Percentiles rank a stretch among this genome's conserved stretches.
Conservation (phyloP, 1,139 yeast genomes). For the Williopsis jadinii region DNA sequence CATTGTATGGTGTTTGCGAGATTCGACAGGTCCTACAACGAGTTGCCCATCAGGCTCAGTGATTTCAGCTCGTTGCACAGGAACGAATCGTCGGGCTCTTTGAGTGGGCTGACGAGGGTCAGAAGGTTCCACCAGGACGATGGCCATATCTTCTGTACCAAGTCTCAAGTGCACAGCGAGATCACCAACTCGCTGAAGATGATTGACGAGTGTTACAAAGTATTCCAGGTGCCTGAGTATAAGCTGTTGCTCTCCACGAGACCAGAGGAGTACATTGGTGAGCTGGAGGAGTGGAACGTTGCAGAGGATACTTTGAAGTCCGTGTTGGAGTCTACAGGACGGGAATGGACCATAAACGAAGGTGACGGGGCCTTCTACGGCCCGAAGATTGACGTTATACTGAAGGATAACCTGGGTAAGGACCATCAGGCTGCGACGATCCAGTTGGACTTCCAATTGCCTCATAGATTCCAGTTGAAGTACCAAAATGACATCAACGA, state of each 20-base stretch:
- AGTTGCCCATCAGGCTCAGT: conserved; percentile 81
- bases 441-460: conserved; percentile 92
- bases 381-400: conserved; percentile 84
- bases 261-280: conserved; percentile 81
- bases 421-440: conserved; percentile 94
- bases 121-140: conserved; percentile 98
- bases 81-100: conserved; percentile 92
- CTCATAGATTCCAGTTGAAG: conserved; percentile 70
- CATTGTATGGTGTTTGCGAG: conserved; percentile 84
- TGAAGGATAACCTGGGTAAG: conserved; percentile 77
- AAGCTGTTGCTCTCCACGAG: conserved; percentile 80
- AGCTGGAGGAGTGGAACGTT: conserved; percentile 69
- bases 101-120: conserved; percentile 90
- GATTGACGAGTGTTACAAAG: conserved; percentile 68
- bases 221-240: conserved; percentile 64
- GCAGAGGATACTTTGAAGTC: conserved; percentile 71
- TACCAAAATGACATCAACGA: conserved; percentile 50
- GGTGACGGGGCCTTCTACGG: conserved; percentile 99
- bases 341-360: conserved; percentile 66
- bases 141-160: conserved; percentile 92
- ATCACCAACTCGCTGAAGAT: conserved; percentile 68
- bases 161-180: conserved; percentile 74
- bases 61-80: conserved; percentile 94
- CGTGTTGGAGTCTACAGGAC: conserved; percentile 57
- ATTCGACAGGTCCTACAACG: conserved; percentile 82